phyloP scores from a whole-genome alignment of 2,329 filamentous ascomycete genomes.

The Tolypocladium capitatum region DNA sequence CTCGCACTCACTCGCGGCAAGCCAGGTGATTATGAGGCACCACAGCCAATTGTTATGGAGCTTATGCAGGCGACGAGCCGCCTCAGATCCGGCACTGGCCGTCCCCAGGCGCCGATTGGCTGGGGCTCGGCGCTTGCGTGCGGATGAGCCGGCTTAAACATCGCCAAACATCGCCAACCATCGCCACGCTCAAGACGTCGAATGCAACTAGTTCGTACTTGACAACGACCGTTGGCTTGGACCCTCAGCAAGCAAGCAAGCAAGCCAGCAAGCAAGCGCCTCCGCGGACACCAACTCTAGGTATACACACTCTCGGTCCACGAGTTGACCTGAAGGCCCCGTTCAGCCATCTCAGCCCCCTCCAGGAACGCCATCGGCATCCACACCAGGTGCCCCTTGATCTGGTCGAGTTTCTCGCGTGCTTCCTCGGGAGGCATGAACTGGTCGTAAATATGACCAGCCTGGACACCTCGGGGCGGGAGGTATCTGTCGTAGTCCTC shows the following conservation, averaged over 20 bases:
- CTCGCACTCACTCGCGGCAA: too few species aligned
- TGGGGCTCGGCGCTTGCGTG: neutral
- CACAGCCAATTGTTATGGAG: neutral
- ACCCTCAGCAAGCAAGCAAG: too few species aligned
- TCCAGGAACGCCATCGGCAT: constrained; percentile 83
- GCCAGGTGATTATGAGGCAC: too few species aligned
- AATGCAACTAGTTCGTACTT: neutral
- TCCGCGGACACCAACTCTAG: constrained; percentile 18
- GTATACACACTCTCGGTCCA: constrained; percentile 83
- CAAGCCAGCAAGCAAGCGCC: neutral
- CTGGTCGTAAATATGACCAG: constrained; percentile 77
- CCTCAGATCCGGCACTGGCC: neutral
- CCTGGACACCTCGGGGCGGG: constrained; percentile 55
- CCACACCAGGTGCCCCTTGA: constrained; percentile 86
- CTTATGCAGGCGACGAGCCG: constrained; percentile 4
- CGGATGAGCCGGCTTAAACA: too few species aligned
- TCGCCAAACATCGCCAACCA: too few species aligned
- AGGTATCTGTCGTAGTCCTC: constrained; percentile 77
- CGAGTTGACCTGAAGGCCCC: constrained; percentile 71
- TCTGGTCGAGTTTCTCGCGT: constrained; percentile 59
- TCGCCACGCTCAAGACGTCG: neutral
- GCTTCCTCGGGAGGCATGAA: constrained; percentile 63
- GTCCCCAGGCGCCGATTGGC: neutral
- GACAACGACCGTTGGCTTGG: neutral
- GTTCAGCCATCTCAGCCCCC: constrained; percentile 80